These are phyloP conservation scores for Letharia lupina DNA, from an alignment of 495 filamentous ascomycete species.

Conservation along the genomic window DNA sequence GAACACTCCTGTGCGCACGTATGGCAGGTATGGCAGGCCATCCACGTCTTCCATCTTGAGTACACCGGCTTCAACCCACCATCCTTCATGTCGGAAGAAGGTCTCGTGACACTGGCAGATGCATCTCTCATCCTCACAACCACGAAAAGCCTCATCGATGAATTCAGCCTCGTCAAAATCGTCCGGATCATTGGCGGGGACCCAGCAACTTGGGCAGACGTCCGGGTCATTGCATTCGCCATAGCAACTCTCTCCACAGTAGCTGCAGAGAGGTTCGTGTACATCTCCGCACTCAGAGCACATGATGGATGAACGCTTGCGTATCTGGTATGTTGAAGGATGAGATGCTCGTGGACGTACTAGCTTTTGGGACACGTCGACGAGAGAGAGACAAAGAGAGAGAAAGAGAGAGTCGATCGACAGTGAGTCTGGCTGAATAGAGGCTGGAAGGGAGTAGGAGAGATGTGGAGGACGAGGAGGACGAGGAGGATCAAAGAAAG, in stretches of 20 bases:
- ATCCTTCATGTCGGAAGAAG: background rate
- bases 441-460: background rate
- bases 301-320: constrained; percentile 5
- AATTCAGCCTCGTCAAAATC: background rate
- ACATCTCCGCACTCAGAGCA: constrained; percentile 18
- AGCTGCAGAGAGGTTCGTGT: constrained; percentile 8
- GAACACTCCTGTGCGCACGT: constrained; percentile 10
- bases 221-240: constrained; percentile 17
- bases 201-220: constrained; percentile 14
- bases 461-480: background rate
- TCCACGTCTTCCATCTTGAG: background rate
- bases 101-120: constrained; percentile 12
- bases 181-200: background rate
- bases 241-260: constrained; percentile 11
- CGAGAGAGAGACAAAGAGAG: background rate
- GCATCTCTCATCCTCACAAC: constrained; percentile 1
- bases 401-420: background rate
- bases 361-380: background rate
- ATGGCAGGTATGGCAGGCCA: background rate
- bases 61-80: background rate
- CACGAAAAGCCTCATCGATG: background rate
- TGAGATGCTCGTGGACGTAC: background rate
- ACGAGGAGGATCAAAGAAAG: background rate
- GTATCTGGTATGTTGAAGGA: background rate
- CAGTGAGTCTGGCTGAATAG: background rate